These are phyloP conservation scores for Usnea hakonensis DNA, from an alignment of 495 filamentous ascomycete genomes.

Conservation along the genomic window DNA sequence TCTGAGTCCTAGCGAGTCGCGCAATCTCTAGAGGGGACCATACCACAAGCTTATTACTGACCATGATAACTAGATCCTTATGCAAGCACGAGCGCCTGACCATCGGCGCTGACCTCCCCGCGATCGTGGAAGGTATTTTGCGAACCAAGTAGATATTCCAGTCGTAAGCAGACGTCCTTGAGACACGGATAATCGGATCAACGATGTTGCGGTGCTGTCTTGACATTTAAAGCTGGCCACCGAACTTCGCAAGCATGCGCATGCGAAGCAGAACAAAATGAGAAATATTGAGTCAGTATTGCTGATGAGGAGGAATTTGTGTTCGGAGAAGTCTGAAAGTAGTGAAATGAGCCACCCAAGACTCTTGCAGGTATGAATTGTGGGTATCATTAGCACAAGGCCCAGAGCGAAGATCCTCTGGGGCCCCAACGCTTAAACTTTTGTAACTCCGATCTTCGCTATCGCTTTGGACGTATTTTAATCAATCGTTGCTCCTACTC, in stretches of 20 bases:
- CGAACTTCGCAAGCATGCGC: no score
- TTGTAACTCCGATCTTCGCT: neutral
- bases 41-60: neutral
- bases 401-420: neutral
- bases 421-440: neutral
- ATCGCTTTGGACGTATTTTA: neutral
- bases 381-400: constrained; percentile 7
- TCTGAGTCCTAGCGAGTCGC: neutral
- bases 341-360: neutral
- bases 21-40: neutral
- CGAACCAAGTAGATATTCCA: neutral
- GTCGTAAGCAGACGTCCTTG: neutral
- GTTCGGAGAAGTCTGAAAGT: neutral
- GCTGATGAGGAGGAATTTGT: neutral
- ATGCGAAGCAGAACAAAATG: neutral
- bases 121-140: neutral
- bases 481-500: neutral
- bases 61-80: neutral
- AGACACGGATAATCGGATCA: neutral
- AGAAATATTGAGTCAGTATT: neutral
- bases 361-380: neutral
- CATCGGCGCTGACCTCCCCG: neutral
- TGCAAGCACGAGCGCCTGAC: neutral
- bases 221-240: neutral
- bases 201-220: neutral